Evolutionary conservation across 306 rosid species (phyloP).

Genomic region (Sicyos edulis): DNA sequence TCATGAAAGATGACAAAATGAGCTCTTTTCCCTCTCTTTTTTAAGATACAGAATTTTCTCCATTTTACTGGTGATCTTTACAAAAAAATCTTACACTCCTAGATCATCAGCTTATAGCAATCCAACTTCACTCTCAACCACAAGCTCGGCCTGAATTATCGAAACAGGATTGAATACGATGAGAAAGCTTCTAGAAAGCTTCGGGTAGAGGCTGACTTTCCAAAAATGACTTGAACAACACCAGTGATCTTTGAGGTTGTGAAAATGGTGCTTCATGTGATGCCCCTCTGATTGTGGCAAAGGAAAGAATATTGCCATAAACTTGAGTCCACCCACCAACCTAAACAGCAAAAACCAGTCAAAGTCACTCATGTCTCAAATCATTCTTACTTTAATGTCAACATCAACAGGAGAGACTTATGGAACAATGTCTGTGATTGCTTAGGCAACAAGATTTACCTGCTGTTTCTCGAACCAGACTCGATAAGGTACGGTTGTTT

Average conservation of each 20-base stretch:
- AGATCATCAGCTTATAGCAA: slow-evolving; percentile 21
- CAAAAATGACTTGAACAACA: slow-evolving; percentile 68
- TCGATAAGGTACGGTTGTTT: slow-evolving; percentile 71
- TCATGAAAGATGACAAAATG: slow-evolving; percentile 1
- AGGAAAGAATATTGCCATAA: slow-evolving; percentile 78
- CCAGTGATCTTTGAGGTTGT: slow-evolving; percentile 84
- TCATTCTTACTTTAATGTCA: neutral
- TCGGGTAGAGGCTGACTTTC: slow-evolving; percentile 58
- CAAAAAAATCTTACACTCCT: slow-evolving; percentile 29
- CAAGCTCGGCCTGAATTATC: slow-evolving; percentile 21
- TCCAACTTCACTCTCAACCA: slow-evolving; percentile 43
- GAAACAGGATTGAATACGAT: slow-evolving; percentile 19
- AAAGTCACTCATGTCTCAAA: neutral
- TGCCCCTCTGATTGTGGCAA: slow-evolving; percentile 91
- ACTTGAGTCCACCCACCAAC: slow-evolving; percentile 99
- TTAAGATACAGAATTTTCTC: neutral
- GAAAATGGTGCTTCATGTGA: slow-evolving; percentile 97
- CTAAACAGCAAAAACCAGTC: slow-evolving; percentile 31
- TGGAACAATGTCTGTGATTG: neutral
- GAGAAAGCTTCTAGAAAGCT: slow-evolving; percentile 32
- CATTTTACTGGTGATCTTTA: slow-evolving; percentile 29
- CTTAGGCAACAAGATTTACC: slow-evolving; percentile 30
- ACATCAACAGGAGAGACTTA: neutral
- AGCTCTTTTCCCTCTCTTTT: slow-evolving; percentile 13
- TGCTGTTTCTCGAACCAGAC: slow-evolving; percentile 91